Conservation (phyloP, 2,329 filamentous ascomycete genomes). For the Penicillium sp. region DNA sequence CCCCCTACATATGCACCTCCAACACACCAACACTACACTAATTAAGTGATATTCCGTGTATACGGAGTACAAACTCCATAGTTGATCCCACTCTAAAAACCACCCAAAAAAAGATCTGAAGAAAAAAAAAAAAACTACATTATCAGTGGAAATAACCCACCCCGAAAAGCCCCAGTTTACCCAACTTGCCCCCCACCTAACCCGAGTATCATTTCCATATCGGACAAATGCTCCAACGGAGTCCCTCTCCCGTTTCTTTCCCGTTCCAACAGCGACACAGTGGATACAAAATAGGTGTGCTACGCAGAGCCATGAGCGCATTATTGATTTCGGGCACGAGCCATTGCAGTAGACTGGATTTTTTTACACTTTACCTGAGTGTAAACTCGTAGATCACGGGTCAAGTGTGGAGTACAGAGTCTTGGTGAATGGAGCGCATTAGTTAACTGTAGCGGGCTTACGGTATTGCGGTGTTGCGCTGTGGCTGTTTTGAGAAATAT, state of each 20-base stretch:
- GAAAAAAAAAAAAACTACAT: background rate
- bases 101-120: background rate
- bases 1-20: background rate
- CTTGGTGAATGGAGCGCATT: background rate
- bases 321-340: constrained; percentile 10
- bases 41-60: background rate
- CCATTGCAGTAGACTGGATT: background rate
- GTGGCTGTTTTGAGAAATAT: background rate
- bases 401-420: background rate
- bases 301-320: background rate
- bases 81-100: background rate
- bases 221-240: constrained; percentile 2
- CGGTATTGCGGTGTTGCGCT: background rate
- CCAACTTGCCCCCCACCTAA: constrained; percentile 1
- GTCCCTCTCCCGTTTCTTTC: constrained; percentile 5
- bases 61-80: background rate
- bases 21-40: background rate
- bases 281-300: background rate
- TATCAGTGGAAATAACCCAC: background rate
- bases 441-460: background rate
- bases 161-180: constrained; percentile 1
- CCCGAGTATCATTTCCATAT: constrained; percentile 8
- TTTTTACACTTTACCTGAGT: constrained; percentile 3
- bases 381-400: constrained; percentile 7
- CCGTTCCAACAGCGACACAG: background rate